A percentile compares a stretch with the other conserved stretches of the same genome.
phyloP scores from a whole-genome alignment of 371 early-diverging fungal species.

The Amoeboaphelidium occidentale region DNA sequence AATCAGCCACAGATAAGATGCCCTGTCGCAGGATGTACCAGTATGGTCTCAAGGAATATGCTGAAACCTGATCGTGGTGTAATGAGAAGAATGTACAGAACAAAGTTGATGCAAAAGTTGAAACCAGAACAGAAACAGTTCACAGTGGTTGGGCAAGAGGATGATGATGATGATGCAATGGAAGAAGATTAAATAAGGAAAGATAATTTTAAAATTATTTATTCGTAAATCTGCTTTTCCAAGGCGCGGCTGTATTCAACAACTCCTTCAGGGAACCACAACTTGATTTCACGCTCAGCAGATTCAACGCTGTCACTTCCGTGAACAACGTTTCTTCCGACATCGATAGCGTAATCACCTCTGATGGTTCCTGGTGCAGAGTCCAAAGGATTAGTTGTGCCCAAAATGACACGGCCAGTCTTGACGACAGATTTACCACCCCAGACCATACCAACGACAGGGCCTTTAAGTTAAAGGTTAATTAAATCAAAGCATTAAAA shows the following conservation, averaged over 20 bases:
- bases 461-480: not conserved
- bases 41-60: too few species aligned
- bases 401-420: constrained; percentile 87
- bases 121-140: too few species aligned
- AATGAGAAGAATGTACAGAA: too few species aligned
- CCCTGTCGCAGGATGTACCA: too few species aligned
- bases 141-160: too few species aligned
- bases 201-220: too few species aligned
- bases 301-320: constrained; percentile 94
- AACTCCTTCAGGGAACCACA: constrained; percentile 86
- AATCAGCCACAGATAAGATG: too few species aligned
- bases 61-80: too few species aligned
- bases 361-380: constrained; percentile 96
- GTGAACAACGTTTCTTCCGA: constrained; percentile 88
- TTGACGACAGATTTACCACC: constrained; percentile 89
- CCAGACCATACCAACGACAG: constrained; percentile 40
- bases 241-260: constrained; percentile 26
- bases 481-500: constrained; percentile 28
- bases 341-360: constrained; percentile 84
- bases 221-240: constrained; percentile 54
- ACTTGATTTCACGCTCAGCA: constrained; percentile 86
- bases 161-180: too few species aligned
- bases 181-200: too few species aligned
- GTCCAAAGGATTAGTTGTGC: constrained; percentile 61
- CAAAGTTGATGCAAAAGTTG: too few species aligned